Conservation (phyloP, 768 basidiomycete species). For the Amanita pallidorosea region DNA sequence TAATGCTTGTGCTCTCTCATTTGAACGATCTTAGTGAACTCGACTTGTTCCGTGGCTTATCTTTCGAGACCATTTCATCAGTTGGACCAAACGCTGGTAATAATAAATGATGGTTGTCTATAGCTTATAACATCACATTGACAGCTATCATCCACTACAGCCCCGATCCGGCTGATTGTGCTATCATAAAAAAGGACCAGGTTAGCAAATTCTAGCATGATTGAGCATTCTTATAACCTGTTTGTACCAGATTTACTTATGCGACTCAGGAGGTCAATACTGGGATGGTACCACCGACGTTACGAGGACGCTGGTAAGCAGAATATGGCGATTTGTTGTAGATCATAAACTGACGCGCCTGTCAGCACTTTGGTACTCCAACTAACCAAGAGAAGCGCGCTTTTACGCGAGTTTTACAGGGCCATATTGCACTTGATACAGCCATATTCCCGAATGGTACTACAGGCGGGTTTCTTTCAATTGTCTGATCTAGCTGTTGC, state of each 20-base stretch:
- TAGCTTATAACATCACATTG: neutral
- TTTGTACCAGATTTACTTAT: conserved; percentile 26
- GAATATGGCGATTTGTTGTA: neutral
- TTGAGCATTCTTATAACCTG: neutral
- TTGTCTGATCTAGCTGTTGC: neutral
- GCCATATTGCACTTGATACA: conserved; percentile 83
- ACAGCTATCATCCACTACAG: conserved; percentile 90
- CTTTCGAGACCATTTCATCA: conserved; percentile 88
- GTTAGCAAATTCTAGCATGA: conserved; percentile 19
- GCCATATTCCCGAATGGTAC: conserved; percentile 77
- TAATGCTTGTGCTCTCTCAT: neutral
- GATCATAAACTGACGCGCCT: neutral
- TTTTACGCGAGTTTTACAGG: conserved; percentile 87
- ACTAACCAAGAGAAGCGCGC: conserved; percentile 74
- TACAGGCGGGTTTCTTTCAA: conserved; percentile 39
- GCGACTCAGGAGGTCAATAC: conserved; percentile 91
- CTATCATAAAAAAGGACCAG: conserved; percentile 66
- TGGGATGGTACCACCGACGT: conserved; percentile 93
- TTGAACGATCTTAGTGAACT: conserved; percentile 45
- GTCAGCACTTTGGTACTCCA: conserved; percentile 81
- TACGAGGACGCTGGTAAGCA: conserved; percentile 73
- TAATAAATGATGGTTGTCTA: neutral
- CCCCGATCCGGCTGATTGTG: conserved; percentile 65
- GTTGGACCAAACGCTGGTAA: conserved; percentile 82
- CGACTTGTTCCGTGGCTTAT: conserved; percentile 73